Evolutionary conservation across 108 stramenopile genomes (phyloP).

Genomic region (Nannochloropsis granulata): DNA sequence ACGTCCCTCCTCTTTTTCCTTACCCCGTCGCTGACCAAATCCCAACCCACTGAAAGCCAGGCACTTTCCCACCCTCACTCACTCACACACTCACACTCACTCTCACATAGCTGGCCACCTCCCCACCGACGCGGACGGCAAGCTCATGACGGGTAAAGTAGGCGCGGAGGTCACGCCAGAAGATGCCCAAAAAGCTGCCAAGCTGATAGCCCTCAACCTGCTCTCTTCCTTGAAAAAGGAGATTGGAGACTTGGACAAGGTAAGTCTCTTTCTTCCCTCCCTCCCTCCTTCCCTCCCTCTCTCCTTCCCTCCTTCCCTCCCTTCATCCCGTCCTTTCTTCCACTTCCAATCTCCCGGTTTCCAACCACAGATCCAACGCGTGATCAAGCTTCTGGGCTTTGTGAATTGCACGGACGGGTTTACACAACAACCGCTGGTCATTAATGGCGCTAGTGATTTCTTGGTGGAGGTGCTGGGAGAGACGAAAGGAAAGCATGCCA

Average conservation of each 20-base stretch:
- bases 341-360: background rate
- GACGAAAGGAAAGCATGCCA: constrained; percentile 40
- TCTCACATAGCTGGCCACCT: constrained; percentile 20
- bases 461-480: constrained; percentile 52
- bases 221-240: constrained; percentile 30
- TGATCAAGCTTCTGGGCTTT: constrained; percentile 52
- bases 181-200: constrained; percentile 13
- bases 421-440: constrained; percentile 44
- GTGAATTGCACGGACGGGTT: constrained; percentile 54
- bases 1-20: too few relatives aligned
- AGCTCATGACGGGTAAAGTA: constrained; percentile 23
- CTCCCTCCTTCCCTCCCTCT: too few relatives aligned
- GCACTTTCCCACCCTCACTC: too few relatives aligned
- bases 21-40: too few relatives aligned
- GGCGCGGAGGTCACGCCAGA: constrained; percentile 20
- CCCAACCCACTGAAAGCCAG: too few relatives aligned
- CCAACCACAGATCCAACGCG: background rate
- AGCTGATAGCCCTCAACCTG: constrained; percentile 24
- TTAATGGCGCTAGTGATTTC: constrained; percentile 55
- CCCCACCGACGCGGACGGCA: constrained; percentile 19
- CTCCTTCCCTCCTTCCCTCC: too few relatives aligned
- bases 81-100: too few relatives aligned
- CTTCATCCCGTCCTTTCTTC: background rate
- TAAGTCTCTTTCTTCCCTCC: background rate
- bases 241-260: constrained; percentile 47